Percentiles rank a stretch among this genome's conserved stretches.
These are phyloP conservation scores for Plantago ovata DNA, from an alignment of 257 asterid genomes.

Conservation along the genomic window DNA sequence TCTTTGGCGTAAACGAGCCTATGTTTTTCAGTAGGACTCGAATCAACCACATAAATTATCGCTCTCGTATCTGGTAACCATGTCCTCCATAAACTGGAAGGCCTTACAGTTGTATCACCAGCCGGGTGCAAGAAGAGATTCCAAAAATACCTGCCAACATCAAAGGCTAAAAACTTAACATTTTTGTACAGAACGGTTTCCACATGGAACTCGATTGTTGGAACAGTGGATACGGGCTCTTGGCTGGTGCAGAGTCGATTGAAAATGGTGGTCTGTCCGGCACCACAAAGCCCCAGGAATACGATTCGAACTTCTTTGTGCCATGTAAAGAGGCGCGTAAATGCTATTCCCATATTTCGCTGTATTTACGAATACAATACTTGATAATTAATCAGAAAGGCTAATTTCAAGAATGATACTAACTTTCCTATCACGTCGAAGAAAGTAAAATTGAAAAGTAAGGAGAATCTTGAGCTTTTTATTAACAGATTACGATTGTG, in stretches of 20 bases:
- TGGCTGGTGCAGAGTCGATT: constrained; percentile 94
- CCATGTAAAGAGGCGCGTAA: constrained; percentile 77
- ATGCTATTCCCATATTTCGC: constrained; percentile 73
- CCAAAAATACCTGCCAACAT: constrained; percentile 53
- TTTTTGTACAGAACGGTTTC: constrained; percentile 90
- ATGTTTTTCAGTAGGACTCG: constrained; percentile 74
- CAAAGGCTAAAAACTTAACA: constrained; percentile 95
- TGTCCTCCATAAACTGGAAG: constrained; percentile 75
- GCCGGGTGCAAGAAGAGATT: too few species aligned
- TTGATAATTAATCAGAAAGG: too few species aligned
- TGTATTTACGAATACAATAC: too few species aligned
- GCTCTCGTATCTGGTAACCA: constrained; percentile 96
- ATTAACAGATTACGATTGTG: too few species aligned
- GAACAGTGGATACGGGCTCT: constrained; percentile 90
- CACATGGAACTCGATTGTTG: constrained; percentile 95
- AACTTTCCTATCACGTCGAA: too few species aligned
- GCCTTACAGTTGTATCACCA: constrained; percentile 36
- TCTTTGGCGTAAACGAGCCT: constrained; percentile 89
- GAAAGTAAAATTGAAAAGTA: too few species aligned
- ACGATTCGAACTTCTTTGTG: constrained; percentile 97
- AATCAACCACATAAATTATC: constrained; percentile 92
- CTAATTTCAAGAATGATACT: too few species aligned
- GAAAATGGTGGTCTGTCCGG: constrained; percentile 94
- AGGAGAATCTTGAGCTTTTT: too few species aligned
- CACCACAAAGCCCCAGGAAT: constrained; percentile 93